Evolutionary conservation across 345 rosid species (phyloP), one percentile per base, ranked within the genome.

Genomic region (Crucihimalaya himalaica): DNA sequence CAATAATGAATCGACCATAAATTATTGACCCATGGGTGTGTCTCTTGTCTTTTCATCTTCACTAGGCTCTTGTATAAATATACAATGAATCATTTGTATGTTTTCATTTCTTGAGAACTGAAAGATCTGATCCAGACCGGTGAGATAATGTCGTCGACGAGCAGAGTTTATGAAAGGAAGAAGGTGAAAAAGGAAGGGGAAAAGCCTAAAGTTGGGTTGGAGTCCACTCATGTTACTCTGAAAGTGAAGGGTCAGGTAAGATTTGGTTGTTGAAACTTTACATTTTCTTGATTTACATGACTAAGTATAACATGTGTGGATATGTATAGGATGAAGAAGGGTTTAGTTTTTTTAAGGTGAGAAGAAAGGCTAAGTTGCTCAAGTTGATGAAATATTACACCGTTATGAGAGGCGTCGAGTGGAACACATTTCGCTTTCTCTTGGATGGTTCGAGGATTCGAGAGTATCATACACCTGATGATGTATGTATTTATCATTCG

Each of bases 41-140:
- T 52, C 31, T 25, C 8, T 32, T 14, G 35, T 53, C 58, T 53
- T 28, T 53, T 55, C 61, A n/a, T 28, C 59, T 54, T 54, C 59
- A 7, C 15, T 4, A 4, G 12, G 15, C 28, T 27, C 12, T n/a
- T 28, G 19, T 28, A 27, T 54, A 27, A 15, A 53, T 27, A 14
- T 54, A 28, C 9, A 21, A 21, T 3, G 40, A 35, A 2, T 35
- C 13, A 35, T 35, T 10, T 10, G n/a, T 35, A 10, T 10, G 40
- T 21, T 13, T 12, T 52, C 56, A 23, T n/a, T 23, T 12, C 4
- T 23, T 23, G 4, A 23, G 57, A 53, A 53, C 11, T 53, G 11
- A 25, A 15, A 5, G 18, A 25, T 27, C n/a, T 51, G n/a, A 21
- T 1, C 29, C 29, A 12, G 8, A 51, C 13, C 13, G 13, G 2